phyloP scores from a whole-genome alignment of 169 alveolate species.

The Fabrea salina region DNA sequence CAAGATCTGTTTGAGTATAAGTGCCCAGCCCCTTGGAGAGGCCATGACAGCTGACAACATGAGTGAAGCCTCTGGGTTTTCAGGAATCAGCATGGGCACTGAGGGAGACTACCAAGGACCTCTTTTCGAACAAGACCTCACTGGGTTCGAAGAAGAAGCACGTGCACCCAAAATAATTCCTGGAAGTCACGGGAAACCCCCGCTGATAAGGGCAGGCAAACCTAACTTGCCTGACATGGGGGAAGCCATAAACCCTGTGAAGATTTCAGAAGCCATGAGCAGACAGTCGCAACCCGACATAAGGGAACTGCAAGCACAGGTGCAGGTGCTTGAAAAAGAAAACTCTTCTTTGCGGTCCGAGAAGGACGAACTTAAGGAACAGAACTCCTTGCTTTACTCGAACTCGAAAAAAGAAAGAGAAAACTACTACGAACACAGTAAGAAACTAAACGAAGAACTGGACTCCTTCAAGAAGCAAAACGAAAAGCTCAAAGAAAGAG shows the following conservation, averaged over 20 bases:
- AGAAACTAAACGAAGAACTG: slow-evolving; percentile 3
- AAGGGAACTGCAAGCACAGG: slow-evolving; percentile 9
- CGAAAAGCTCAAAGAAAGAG: neutral
- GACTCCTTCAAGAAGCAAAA: neutral
- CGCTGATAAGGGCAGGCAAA: neutral
- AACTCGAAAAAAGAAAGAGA: slow-evolving; percentile 25
- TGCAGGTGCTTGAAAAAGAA: slow-evolving; percentile 5
- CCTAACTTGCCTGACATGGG: neutral
- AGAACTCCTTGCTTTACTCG: neutral
- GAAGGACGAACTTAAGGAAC: slow-evolving; percentile 8
- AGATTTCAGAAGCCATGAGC: slow-evolving; percentile 21
- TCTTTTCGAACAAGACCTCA: slow-evolving; percentile 2
- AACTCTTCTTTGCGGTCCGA: neutral
- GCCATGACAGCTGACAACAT: slow-evolving; percentile 23
- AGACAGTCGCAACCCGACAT: neutral
- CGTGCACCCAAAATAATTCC: neutral
- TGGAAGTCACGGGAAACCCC: slow-evolving; percentile 21
- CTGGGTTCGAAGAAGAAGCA: slow-evolving; percentile 14
- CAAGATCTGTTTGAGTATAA: neutral
- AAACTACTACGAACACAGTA: neutral
- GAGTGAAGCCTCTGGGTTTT: slow-evolving; percentile 31
- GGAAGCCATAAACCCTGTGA: slow-evolving; percentile 31
- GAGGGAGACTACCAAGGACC: slow-evolving; percentile 6
- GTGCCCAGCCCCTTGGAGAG: slow-evolving; percentile 29
- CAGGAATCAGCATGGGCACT: slow-evolving; percentile 35